Evolutionary conservation across 2,329 filamentous ascomycete species (phyloP), one percentile per base, ranked within the genome.

Genomic region (Alternaria infectoria): DNA sequence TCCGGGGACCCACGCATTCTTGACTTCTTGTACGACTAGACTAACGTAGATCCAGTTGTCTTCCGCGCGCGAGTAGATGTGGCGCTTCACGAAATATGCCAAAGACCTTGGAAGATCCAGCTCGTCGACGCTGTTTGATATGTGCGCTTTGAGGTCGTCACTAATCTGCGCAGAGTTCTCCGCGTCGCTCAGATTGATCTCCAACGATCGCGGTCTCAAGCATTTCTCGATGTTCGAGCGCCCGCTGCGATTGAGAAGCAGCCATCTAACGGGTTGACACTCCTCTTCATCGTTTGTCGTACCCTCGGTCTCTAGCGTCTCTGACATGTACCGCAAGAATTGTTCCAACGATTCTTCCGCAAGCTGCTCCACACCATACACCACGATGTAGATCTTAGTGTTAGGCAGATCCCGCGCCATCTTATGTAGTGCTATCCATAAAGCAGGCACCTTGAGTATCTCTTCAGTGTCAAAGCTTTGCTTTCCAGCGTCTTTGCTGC

Each of bases 21-120:
- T 72, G 13, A 73, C 47, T 55, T 73, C 71, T 21, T 72, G 69
- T 11, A 73, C 68, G 15, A 68, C 69, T 1, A 73, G 55, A 36
- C 59, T 70, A 17, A 73, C 70, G 30, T 73, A 73, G 28, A 72
- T 70, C 51, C 55, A 67, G 40, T 73, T 72, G 36, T 69, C 67
- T 44, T 72, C 67, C 3, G 69, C 70, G 28, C 70, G 62, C 5
- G 67, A 54, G 50, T 71, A 66, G 13, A 72, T 65, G 32, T 73
- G 65, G 11, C 68, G 67, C 49, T 73, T 73, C 8, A 71, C 66
- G 28, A 73, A 72, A 45, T 72, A 73, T 11, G 64, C 65, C 43
- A 73, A 50, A 15, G 68, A 66, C 3, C 65, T 54, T 6, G 65
- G 57, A 12, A 71, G 60, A 6, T 6, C 50, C 15, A 73, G 67